Conservation (phyloP, 2,329 filamentous ascomycete species). For the Stemphylium vesicarium region DNA sequence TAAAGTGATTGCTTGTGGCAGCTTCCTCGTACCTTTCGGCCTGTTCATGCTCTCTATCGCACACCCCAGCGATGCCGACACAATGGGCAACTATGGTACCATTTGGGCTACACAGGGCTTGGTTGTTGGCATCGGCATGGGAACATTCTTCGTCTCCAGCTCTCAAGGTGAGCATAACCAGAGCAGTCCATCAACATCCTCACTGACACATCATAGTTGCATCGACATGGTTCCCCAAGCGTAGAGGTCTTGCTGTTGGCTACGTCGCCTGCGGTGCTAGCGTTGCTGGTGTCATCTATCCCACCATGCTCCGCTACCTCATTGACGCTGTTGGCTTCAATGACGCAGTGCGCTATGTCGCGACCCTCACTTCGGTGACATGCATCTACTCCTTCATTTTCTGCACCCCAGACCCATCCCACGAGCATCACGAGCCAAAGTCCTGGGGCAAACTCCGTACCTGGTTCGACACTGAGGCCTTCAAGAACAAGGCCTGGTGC, state of each 20-base stretch:
- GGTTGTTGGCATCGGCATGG: constrained; percentile 57
- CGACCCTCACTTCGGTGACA: constrained; percentile 50
- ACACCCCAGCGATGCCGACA: constrained; percentile 47
- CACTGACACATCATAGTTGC: constrained; percentile 47
- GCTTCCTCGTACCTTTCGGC: constrained; percentile 52
- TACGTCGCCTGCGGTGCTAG: constrained; percentile 59
- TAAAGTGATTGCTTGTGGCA: constrained; percentile 50
- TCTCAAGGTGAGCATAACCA: constrained; percentile 53
- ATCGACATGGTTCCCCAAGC: constrained; percentile 57
- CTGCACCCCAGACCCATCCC: constrained; percentile 53
- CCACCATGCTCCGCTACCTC: constrained; percentile 55
- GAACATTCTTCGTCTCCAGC: constrained; percentile 60
- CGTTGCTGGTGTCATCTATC: constrained; percentile 56
- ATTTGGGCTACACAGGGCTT: constrained; percentile 58
- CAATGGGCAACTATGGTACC: constrained; percentile 49
- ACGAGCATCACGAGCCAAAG: constrained; percentile 48
- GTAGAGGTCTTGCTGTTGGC: constrained; percentile 57
- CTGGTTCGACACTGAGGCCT: constrained; percentile 55
- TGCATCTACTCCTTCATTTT: constrained; percentile 52
- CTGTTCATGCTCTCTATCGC: constrained; percentile 54
- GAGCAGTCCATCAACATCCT: not conserved
- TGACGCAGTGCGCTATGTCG: constrained; percentile 52
- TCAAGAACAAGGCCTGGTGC: constrained; percentile 51
- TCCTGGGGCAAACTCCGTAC: constrained; percentile 48
- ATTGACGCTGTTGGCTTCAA: constrained; percentile 54